phyloP scores from a whole-genome alignment of 768 basidiomycete species.

The Hypholoma fasciculare region DNA sequence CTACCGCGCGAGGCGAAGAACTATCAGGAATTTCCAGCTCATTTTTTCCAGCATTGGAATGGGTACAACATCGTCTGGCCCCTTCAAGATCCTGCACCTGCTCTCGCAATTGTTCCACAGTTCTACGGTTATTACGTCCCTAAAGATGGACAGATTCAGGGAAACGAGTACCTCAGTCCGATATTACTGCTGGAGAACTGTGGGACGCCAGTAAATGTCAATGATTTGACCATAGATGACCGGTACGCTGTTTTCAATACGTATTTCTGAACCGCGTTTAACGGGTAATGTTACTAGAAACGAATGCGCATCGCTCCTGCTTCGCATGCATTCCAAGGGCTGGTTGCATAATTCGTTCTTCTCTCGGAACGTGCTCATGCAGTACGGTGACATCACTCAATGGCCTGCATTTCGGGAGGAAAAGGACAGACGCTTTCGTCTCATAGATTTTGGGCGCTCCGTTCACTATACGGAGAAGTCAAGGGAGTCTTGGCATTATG shows the following conservation, averaged over 20 bases:
- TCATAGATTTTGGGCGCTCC: too few species aligned
- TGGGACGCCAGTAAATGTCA: constrained; percentile 28
- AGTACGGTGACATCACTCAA: too few species aligned
- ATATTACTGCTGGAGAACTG: constrained; percentile 46
- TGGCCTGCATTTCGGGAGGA: too few species aligned
- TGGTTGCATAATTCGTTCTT: too few species aligned
- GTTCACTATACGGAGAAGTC: too few species aligned
- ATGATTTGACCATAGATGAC: constrained; percentile 35
- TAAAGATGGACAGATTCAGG: constrained; percentile 8
- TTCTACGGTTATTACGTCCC: constrained; percentile 62
- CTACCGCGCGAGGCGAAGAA: constrained; percentile 39
- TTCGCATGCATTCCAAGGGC: too few species aligned
- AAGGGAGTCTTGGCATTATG: too few species aligned
- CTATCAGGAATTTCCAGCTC: constrained; percentile 43
- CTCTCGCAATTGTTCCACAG: constrained; percentile 56
- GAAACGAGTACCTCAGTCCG: constrained; percentile 32
- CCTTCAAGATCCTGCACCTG: constrained; percentile 42
- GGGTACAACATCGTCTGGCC: constrained; percentile 47
- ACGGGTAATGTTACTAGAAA: too few species aligned
- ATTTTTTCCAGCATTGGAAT: constrained; percentile 50
- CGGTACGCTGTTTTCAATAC: constrained; percentile 19
- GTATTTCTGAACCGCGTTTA: neutral
- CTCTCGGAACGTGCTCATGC: too few species aligned
- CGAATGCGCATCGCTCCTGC: too few species aligned
- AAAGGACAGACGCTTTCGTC: too few species aligned